A percentile compares a stretch with the other conserved stretches of the same genome.
Conservation (phyloP, 495 filamentous ascomycete genomes). For the Cercophora scortea region DNA sequence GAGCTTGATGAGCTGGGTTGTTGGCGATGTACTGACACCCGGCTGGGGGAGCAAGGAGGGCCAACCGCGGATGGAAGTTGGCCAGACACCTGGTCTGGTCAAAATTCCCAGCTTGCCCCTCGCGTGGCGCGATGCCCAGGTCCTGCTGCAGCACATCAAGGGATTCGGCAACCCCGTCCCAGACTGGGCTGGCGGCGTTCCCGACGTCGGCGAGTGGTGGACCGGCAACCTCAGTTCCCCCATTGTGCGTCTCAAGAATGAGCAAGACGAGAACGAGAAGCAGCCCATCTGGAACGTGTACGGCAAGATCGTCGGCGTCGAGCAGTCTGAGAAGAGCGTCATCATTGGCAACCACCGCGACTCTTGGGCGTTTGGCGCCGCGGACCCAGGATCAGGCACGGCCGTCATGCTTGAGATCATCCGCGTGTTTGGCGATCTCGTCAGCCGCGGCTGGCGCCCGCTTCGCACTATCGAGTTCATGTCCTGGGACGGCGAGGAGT, state of each 20-base stretch:
- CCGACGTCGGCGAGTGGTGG: constrained; percentile 69
- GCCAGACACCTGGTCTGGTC: constrained; percentile 63
- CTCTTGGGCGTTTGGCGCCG: constrained; percentile 83
- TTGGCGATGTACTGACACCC: constrained; percentile 84
- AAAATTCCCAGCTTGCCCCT: constrained; percentile 86
- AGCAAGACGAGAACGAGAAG: constrained; percentile 74
- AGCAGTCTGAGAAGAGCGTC: constrained; percentile 76
- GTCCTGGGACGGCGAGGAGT: constrained; percentile 90
- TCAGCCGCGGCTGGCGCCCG: constrained; percentile 75
- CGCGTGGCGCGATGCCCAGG: constrained; percentile 79
- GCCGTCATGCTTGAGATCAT: constrained; percentile 86
- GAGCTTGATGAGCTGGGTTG: constrained; percentile 70
- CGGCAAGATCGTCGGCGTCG: constrained; percentile 71
- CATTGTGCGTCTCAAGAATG: constrained; percentile 73
- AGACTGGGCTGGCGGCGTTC: constrained; percentile 70
- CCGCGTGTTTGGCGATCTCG: constrained; percentile 71
- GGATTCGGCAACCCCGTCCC: constrained; percentile 66
- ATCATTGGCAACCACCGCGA: constrained; percentile 93
- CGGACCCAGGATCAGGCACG: constrained; percentile 79
- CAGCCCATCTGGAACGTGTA: constrained; percentile 88
- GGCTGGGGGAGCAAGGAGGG: constrained; percentile 72
- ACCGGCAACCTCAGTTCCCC: constrained; percentile 72
- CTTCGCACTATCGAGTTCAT: constrained; percentile 87
- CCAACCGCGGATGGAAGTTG: constrained; percentile 54
- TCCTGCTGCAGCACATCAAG: constrained; percentile 66